These are phyloP conservation scores for Cajanus cajan DNA, from an alignment of 306 rosid genomes.

Conservation along the genomic window DNA sequence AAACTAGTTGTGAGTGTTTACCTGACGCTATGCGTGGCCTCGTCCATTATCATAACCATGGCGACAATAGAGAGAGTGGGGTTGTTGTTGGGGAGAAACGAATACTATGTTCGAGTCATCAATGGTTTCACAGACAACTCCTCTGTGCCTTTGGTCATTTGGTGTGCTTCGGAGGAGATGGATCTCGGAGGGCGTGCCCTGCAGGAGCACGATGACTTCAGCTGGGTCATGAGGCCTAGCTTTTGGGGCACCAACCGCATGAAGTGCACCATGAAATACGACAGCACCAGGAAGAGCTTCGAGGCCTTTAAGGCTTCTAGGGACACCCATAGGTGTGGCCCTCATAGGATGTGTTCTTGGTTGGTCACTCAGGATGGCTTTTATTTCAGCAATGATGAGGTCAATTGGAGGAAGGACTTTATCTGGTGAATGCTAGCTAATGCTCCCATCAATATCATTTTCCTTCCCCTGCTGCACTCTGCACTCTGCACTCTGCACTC, in stretches of 20 bases:
- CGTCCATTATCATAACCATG: slow-evolving; percentile 29
- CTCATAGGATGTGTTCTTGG: slow-evolving; percentile 60
- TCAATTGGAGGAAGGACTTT: slow-evolving; percentile 74
- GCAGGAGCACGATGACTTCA: slow-evolving; percentile 80
- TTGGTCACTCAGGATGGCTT: slow-evolving; percentile 72
- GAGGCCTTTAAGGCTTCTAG: slow-evolving; percentile 76
- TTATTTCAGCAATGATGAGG: slow-evolving; percentile 74
- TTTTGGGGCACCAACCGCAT: slow-evolving; percentile 55
- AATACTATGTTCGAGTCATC: slow-evolving; percentile 58
- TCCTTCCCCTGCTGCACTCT: too few species aligned
- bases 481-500: too few species aligned
- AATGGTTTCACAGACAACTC: slow-evolving; percentile 79
- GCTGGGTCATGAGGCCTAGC: slow-evolving; percentile 57
- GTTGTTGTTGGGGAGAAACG: slow-evolving; percentile 28
- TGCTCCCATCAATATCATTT: too few species aligned
- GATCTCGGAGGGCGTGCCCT: slow-evolving; percentile 84
- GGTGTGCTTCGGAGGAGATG: slow-evolving; percentile 65
- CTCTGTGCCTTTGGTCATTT: slow-evolving; percentile 72
- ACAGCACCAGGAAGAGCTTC: slow-evolving; percentile 54
- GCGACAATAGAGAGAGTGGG: slow-evolving; percentile 32
- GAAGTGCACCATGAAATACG: slow-evolving; percentile 85
- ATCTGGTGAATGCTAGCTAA: slow-evolving; percentile 47
- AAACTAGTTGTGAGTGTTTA: background rate
- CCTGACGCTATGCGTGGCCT: slow-evolving; percentile 11
- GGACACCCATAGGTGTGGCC: slow-evolving; percentile 57